These are phyloP conservation scores for Geotrichum candidum DNA, from an alignment of 1,139 yeast genomes.

Conservation along the genomic window DNA sequence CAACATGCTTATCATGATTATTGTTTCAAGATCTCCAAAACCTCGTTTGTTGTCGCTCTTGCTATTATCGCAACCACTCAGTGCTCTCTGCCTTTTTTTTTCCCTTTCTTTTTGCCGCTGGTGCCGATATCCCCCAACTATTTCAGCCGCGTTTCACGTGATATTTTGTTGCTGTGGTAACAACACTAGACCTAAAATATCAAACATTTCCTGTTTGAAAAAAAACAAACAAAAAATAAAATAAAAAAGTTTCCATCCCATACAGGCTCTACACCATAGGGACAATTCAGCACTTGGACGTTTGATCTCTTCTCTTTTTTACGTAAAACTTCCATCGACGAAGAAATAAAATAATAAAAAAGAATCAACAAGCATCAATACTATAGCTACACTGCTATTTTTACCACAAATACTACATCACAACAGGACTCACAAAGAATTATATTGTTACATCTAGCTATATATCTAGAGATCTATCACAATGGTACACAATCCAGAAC, in stretches of 20 bases:
- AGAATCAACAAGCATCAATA: neutral
- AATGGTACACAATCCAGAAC: neutral
- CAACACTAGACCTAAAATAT: neutral
- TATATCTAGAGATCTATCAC: neutral
- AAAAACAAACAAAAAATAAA: neutral
- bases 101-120: neutral
- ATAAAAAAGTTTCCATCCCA: neutral
- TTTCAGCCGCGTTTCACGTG: neutral
- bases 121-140: neutral
- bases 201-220: neutral
- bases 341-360: neutral
- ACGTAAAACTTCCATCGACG: neutral
- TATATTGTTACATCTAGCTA: too few species aligned
- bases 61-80: neutral
- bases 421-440: too few species aligned
- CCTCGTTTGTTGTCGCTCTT: too few species aligned
- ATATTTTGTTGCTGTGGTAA: neutral
- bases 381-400: neutral
- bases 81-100: neutral
- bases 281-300: neutral
- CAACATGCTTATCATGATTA: too few species aligned
- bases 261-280: neutral
- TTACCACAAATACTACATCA: too few species aligned
- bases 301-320: neutral
- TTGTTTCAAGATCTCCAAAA: too few species aligned